phyloP scores from a whole-genome alignment of 495 filamentous ascomycete species.

The Friedmanniomyces endolithicus region DNA sequence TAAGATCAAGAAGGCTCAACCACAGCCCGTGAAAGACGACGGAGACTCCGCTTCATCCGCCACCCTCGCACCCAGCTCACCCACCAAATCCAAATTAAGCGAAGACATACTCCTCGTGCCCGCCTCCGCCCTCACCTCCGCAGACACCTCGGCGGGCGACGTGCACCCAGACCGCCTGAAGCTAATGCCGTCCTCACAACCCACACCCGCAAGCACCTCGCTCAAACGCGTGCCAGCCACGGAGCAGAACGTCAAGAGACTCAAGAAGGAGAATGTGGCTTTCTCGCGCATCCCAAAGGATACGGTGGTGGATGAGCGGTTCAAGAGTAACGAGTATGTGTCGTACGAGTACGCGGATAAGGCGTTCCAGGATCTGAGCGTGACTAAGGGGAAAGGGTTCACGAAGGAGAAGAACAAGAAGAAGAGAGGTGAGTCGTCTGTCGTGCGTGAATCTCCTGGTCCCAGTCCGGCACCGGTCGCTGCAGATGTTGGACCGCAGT shows the following conservation, averaged over 20 bases:
- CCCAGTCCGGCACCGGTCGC: too few species aligned
- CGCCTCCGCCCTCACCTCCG: not conserved
- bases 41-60: conserved; percentile 15
- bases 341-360: conserved; percentile 78
- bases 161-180: conserved; percentile 18
- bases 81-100: not conserved
- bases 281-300: conserved; percentile 54
- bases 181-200: not conserved
- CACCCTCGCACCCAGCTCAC: conserved; percentile 6
- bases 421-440: conserved; percentile 49
- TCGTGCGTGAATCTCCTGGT: not conserved
- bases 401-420: conserved; percentile 99
- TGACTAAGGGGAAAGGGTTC: conserved; percentile 92
- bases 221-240: not conserved
- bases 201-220: not conserved
- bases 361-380: conserved; percentile 72
- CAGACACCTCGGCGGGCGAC: not conserved
- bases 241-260: conserved; percentile 6
- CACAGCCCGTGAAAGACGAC: not conserved
- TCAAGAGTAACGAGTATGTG: conserved; percentile 59
- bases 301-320: conserved; percentile 46
- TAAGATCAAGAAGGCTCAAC: conserved; percentile 1
- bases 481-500: too few species aligned
- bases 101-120: not conserved
- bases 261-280: conserved; percentile 45